Evolutionary conservation across 495 filamentous ascomycete genomes (phyloP), one percentile per base, ranked within the genome.

Genomic region (Cercophora sp.): DNA sequence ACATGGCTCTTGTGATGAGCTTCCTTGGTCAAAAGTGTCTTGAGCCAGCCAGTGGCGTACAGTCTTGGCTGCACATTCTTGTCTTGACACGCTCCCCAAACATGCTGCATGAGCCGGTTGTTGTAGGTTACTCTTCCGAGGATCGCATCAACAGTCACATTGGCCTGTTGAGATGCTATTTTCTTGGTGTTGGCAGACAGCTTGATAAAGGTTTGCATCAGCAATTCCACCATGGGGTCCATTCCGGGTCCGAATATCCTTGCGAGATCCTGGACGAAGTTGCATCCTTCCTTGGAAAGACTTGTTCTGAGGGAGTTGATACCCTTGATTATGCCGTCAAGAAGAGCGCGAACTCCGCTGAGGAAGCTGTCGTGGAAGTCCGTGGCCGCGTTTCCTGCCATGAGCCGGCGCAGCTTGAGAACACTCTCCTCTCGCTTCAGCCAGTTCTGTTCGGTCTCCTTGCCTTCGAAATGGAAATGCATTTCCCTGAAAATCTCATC

Each of bases 381-480:
- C 15, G 82, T 78, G 5, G 87, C 84, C 4, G 85, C 88, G 67
- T 97, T 98, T 36, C 93, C 93, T 44, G 82, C 83, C 8, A 85
- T 83, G 15, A 97, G 74, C 55, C 83, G 80, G 24, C 92, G 84
- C 8, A 97, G 66, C 50, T 86, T 88, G 16, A 79, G 76, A 22
- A 87, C 75, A 60, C 77, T 85, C 70, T 91, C 85, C 58, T 96
- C 92, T 63, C 94, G 79, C 47, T 83, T 80, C 59, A 85, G 60
- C 91, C 93, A 98, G 60, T 98, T 98, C 22, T 85, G 76, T 60
- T 97, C 93, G 0, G 86, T 83, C 69, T 98, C 93, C 60, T 79
- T 89, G 32, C 91, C 92, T 56, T 96, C 90, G 58, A 97, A 97
- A 61, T 73, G 78, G 26, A 76, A 76, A 24, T 82, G 72, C 89